Percentiles rank a stretch among this genome's conserved stretches.
These are phyloP conservation scores for Murraya koenigii DNA, from an alignment of 345 rosid genomes.

Conservation along the genomic window DNA sequence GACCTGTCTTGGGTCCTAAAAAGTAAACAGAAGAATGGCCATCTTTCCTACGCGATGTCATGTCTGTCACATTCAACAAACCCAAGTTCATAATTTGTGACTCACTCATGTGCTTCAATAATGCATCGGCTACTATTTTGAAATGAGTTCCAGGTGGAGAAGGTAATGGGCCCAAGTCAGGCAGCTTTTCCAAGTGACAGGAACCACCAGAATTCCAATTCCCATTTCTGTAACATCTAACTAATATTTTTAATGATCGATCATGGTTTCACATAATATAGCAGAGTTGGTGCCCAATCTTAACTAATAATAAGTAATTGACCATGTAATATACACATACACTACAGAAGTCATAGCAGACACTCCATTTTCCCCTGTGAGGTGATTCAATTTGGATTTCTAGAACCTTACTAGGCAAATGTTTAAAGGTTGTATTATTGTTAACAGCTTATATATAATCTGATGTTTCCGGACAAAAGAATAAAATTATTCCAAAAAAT, in stretches of 20 bases:
- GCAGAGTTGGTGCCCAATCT: not conserved
- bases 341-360: not conserved
- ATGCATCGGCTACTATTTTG: slow-evolving; percentile 32
- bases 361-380: not conserved
- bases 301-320: not conserved
- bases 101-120: slow-evolving; percentile 26
- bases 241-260: not conserved
- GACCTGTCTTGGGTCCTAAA: slow-evolving; percentile 40
- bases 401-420: not conserved
- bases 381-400: not conserved
- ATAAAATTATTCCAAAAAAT: not conserved
- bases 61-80: slow-evolving; percentile 60
- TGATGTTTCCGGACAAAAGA: not conserved
- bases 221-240: slow-evolving; percentile 51
- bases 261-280: not conserved
- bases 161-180: slow-evolving; percentile 45
- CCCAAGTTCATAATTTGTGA: slow-evolving; percentile 31
- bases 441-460: not conserved
- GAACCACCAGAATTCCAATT: slow-evolving; percentile 53
- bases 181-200: slow-evolving; percentile 69
- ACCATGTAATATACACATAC: not conserved
- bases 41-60: slow-evolving; percentile 64
- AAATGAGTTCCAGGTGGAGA: slow-evolving; percentile 35
- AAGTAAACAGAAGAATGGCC: slow-evolving; percentile 75
- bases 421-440: not conserved